Base-by-base conservation (phyloP, 2,329 filamentous ascomycete species). In the Exophiala aquamarina region DNA sequence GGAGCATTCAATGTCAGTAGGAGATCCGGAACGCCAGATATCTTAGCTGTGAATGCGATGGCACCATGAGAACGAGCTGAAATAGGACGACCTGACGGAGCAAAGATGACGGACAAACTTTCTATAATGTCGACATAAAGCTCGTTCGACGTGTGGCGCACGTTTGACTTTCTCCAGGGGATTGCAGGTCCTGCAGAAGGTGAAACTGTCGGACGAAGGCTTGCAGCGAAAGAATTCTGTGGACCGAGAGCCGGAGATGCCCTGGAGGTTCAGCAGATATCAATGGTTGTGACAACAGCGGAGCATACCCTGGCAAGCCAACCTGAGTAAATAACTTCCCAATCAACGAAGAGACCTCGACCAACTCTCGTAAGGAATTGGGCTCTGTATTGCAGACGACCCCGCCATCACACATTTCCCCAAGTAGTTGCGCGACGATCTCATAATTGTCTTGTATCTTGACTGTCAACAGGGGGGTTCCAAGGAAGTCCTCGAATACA, bases 101-200 rank as follows among this genome's bases (percentile, higher is more conserved):
- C 90, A 33, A 97, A 78, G 0, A 87, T 95, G 32, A 96, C 89
- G 1, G 84, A 82, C 0, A 98, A 75, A 1, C 88, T 89, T 71
- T 98, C 93, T 52, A 98, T 83, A 10, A 98, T 83, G 65, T 98
- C 93, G 47, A 95, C 92, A 66, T 97, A 97, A 58, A 98, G 77
- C 68, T 98, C 93, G 68, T 97, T 98, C 45, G 88, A 95, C 3
- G 92, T 97, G 67, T 98, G 93, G 13, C 91, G 81, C 43, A 98
- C 93, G 61, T 95, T 95, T 31, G 89, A 83, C 51, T 90, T 79
- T 52, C 93, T 82, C 93, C 93, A 98, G 1, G 91, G 91, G 32
- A 97, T 81, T 2, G 82, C 74, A 48, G 64, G 76, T 56, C 63
- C 72, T 48, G 59, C 68, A 61, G 67, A 59, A 48, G 61, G 48